Evolutionary conservation across 441 rosid species (phyloP), one percentile per base, ranked within the genome.

Genomic region (Metrosideros polymorpha): DNA sequence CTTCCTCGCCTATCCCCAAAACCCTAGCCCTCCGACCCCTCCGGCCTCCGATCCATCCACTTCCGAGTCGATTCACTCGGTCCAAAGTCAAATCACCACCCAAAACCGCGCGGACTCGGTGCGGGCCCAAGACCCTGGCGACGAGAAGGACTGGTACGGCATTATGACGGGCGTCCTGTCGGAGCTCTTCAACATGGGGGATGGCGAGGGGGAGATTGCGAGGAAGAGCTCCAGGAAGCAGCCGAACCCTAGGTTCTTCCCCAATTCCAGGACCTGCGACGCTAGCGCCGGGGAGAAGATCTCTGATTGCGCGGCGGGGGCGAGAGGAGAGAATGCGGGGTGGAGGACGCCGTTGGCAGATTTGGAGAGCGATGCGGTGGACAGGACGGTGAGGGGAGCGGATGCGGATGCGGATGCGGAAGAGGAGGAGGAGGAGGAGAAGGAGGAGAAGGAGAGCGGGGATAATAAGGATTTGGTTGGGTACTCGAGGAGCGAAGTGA

Each of bases 401-500:
- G 85, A 85, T n/a, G 87, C 83, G 51, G 86, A 53, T 75, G 84
- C 66, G 7, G 92, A 71, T 24, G 91, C 87, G 32, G 92, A 85
- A 53, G 93, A 91, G n/a, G 91, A 89, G 76, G 92, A 75, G n/a
- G 92, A 87, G 35, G 92, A 85, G 56, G 94, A 91, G 30, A 91
- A 89, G 76, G 93, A 85, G 86, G 76, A 83, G 76, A 92, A 89
- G 77, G 94, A 93, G 85, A 89, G 59, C 29, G 61, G 59, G 49
- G 63, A 83, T 39, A 56, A 53, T 53, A n/a, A 87, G 88, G 97
- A 91, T 90, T 84, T 96, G 51, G 89, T 92, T 13, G 98, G 98
- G 22, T 97, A 92, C 87, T 95, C 99, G 85, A 95, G 94, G 89
- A 96, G 98, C 84, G 99, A 97, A 89, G 98, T 96, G 90, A 96